Evolutionary conservation across 108 stramenopile species (phyloP).

Genomic region (Cyclostephanos invisitatus): DNA sequence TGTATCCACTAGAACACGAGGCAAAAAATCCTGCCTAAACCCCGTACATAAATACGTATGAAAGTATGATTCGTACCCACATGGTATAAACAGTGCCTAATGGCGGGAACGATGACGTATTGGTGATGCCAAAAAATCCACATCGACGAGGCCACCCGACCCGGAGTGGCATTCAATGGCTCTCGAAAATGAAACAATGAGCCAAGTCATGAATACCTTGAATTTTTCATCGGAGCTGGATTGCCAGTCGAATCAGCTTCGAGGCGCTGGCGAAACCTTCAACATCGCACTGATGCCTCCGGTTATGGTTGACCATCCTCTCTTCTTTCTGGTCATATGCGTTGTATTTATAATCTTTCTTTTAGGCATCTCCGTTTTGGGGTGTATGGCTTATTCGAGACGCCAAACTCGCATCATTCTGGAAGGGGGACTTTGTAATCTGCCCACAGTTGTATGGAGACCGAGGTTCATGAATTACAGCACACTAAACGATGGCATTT

Average conservation of each 20-base stretch:
- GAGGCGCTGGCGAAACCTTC: not conserved
- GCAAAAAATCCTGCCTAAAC: too few relatives aligned
- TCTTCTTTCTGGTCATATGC: not conserved
- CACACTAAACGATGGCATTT: conserved; percentile 34
- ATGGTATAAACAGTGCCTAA: too few relatives aligned
- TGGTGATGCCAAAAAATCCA: too few relatives aligned
- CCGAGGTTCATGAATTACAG: conserved; percentile 68
- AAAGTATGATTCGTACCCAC: too few relatives aligned
- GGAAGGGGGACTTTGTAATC: conserved; percentile 51
- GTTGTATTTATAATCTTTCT: conserved; percentile 3
- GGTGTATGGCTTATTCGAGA: conserved; percentile 9
- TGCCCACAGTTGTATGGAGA: conserved; percentile 78
- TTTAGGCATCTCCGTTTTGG: not conserved
- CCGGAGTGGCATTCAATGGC: not conserved
- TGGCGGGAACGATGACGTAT: not conserved
- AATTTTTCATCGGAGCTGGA: not conserved
- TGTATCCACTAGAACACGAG: too few relatives aligned
- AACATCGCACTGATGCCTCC: not conserved
- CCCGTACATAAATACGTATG: too few relatives aligned
- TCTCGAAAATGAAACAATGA: not conserved
- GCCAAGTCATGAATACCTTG: not conserved
- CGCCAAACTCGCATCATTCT: conserved; percentile 21
- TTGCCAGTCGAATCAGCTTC: conserved; percentile 6
- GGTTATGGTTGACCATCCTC: not conserved
- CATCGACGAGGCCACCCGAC: too few relatives aligned